A percentile compares a stretch with the other conserved stretches of the same genome.
These are phyloP conservation scores for Tetracentron sinense DNA, from an alignment of 164 flowering plant species.

Conservation along the genomic window DNA sequence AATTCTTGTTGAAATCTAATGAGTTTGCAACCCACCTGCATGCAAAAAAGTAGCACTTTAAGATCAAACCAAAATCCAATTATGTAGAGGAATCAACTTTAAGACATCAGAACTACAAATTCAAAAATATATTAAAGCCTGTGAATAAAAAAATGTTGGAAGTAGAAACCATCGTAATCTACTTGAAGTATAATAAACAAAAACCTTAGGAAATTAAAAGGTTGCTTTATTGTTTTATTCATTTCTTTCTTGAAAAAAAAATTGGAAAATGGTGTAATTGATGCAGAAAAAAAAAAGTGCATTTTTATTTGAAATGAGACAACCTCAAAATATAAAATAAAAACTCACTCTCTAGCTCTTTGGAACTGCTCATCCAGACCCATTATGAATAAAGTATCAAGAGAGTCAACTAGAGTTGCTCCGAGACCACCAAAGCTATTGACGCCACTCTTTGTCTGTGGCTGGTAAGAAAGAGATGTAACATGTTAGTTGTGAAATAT, in stretches of 20 bases:
- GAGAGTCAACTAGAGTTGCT: conserved; percentile 89
- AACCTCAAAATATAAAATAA: neutral
- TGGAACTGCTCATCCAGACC: conserved; percentile 91
- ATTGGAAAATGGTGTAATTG: neutral
- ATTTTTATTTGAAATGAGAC: neutral
- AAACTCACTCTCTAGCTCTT: conserved; percentile 89
- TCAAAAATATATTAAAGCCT: neutral
- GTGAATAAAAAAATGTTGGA: neutral
- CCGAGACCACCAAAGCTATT: conserved; percentile 99
- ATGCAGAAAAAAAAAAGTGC: neutral
- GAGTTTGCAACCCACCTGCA: conserved; percentile 94
- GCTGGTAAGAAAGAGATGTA: conserved; percentile 44
- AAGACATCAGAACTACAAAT: neutral
- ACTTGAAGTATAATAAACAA: neutral
- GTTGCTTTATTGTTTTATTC: neutral
- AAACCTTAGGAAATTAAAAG: neutral
- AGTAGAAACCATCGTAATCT: neutral
- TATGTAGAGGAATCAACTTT: neutral
- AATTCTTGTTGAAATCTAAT: conserved; percentile 87
- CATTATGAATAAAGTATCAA: conserved; percentile 95
- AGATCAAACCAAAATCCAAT: neutral
- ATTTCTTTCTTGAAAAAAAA: neutral
- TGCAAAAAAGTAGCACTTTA: conserved; percentile 12
- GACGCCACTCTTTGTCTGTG: conserved; percentile 79
- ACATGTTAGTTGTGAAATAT: neutral